phyloP scores from a whole-genome alignment of 805 yeast species.

The Yarrowia sp. region DNA sequence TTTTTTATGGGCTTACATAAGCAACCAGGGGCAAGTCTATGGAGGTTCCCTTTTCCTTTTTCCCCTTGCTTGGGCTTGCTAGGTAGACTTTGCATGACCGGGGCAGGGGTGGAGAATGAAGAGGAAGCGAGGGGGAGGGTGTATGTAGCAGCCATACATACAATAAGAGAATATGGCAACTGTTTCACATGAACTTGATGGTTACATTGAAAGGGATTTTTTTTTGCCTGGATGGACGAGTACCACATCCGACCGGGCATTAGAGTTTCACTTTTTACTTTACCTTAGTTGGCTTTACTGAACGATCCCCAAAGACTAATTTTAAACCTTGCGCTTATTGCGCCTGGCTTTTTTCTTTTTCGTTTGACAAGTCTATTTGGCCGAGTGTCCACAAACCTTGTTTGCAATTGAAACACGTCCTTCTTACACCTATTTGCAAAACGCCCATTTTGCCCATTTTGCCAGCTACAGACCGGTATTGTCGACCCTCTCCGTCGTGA shows the following conservation, averaged over 20 bases:
- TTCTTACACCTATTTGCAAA: conserved; percentile 13
- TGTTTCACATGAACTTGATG: background rate
- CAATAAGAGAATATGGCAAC: too few relatives aligned
- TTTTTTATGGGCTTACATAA: too few relatives aligned
- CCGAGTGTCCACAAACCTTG: conserved; percentile 24
- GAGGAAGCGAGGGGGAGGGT: background rate
- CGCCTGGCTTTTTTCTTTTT: background rate
- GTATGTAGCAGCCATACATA: too few relatives aligned
- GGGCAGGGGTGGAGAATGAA: conserved; percentile 10
- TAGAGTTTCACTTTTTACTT: conserved; percentile 11
- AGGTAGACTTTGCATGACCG: conserved; percentile 12
- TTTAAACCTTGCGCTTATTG: background rate
- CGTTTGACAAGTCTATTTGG: conserved; percentile 13
- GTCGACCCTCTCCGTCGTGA: conserved; percentile 1
- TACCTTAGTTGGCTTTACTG: background rate
- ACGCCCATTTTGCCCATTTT: background rate
- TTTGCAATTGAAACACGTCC: conserved; percentile 26
- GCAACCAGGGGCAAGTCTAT: conserved; percentile 10
- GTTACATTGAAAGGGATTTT: background rate
- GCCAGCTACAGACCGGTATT: conserved; percentile 6
- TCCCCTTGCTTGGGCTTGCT: conserved; percentile 20
- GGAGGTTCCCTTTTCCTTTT: conserved; percentile 9
- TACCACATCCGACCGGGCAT: background rate
- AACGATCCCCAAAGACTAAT: conserved; percentile 2
- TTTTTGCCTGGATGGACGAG: background rate